phyloP scores from a whole-genome alignment of 2,329 filamentous ascomycete genomes.

The Penicillium sp. region DNA sequence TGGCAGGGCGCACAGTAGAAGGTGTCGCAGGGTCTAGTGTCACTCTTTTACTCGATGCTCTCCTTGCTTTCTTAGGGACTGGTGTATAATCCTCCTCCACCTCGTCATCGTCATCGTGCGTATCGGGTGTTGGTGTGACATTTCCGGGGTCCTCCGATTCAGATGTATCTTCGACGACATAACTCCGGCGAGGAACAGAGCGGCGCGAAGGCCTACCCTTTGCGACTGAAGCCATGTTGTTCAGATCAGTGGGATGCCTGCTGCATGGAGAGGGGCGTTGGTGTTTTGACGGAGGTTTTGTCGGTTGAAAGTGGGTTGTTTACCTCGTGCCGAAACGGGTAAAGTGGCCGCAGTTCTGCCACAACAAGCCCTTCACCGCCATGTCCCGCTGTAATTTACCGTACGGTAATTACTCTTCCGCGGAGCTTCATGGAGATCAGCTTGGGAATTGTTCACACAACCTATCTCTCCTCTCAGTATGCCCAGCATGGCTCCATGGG shows the following conservation, averaged over 20 bases:
- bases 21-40: constrained; percentile 50
- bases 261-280: constrained; percentile 24
- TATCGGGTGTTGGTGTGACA: constrained; percentile 42
- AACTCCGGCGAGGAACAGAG: constrained; percentile 63
- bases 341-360: constrained; percentile 34
- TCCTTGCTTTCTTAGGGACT: constrained; percentile 59
- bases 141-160: constrained; percentile 65
- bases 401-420: constrained; percentile 16
- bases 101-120: constrained; percentile 53
- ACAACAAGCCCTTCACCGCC: constrained; percentile 33
- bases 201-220: constrained; percentile 58
- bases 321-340: constrained; percentile 36
- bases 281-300: constrained; percentile 9
- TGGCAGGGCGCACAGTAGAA: constrained; percentile 28
- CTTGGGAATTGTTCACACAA: constrained; percentile 5
- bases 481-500: constrained; percentile 47
- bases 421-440: constrained; percentile 11
- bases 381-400: constrained; percentile 14
- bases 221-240: constrained; percentile 40
- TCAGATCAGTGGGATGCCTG: constrained; percentile 16
- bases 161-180: constrained; percentile 73
- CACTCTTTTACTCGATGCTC: constrained; percentile 56
- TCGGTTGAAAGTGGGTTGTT: constrained; percentile 38
- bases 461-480: not conserved
- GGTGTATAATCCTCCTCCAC: constrained; percentile 76